These are phyloP conservation scores for Hansfordia pulvinata DNA, from an alignment of 2,329 filamentous ascomycete genomes.

Conservation along the genomic window DNA sequence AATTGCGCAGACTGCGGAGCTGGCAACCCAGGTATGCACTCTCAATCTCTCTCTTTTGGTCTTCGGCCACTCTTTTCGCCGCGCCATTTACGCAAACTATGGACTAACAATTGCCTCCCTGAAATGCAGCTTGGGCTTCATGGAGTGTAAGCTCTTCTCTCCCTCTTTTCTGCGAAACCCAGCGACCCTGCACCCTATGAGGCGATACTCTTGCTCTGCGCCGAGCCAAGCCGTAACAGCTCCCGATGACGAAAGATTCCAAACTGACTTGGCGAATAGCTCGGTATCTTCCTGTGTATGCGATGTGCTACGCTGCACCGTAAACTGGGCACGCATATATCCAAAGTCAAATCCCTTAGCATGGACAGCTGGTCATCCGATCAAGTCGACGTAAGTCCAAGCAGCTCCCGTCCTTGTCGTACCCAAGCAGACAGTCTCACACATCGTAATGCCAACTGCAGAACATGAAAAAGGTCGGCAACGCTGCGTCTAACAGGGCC, in stretches of 20 bases:
- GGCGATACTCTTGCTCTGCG: conserved; percentile 4
- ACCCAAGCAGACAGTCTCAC: no score
- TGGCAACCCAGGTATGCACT: conserved; percentile 69
- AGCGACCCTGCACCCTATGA: no score
- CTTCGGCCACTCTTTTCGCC: no score
- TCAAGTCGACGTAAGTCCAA: conserved; percentile 71
- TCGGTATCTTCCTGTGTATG: conserved; percentile 96
- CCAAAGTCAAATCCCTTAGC: conserved; percentile 95
- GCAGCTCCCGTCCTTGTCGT: conserved; percentile 1
- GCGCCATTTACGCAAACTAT: conserved; percentile 7
- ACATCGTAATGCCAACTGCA: conserved; percentile 23
- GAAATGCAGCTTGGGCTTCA: conserved; percentile 71
- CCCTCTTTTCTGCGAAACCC: conserved; percentile 1
- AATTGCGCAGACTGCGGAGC: conserved; percentile 86
- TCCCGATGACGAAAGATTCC: conserved; percentile 2
- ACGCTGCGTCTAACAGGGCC: conserved; percentile 69
- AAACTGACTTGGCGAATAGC: conserved; percentile 30
- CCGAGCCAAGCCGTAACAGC: conserved; percentile 3
- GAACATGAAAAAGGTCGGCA: conserved; percentile 93
- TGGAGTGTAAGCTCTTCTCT: conserved; percentile 64
- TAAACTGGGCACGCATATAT: conserved; percentile 93
- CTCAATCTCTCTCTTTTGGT: conserved; percentile 6
- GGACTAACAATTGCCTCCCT: conserved; percentile 12
- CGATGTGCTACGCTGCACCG: conserved; percentile 90
- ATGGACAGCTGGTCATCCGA: conserved; percentile 97